Percentiles rank a stretch among this genome's conserved stretches.
Conservation (phyloP, 805 yeast genomes). For the Suhomyces tanzawaensis region DNA sequence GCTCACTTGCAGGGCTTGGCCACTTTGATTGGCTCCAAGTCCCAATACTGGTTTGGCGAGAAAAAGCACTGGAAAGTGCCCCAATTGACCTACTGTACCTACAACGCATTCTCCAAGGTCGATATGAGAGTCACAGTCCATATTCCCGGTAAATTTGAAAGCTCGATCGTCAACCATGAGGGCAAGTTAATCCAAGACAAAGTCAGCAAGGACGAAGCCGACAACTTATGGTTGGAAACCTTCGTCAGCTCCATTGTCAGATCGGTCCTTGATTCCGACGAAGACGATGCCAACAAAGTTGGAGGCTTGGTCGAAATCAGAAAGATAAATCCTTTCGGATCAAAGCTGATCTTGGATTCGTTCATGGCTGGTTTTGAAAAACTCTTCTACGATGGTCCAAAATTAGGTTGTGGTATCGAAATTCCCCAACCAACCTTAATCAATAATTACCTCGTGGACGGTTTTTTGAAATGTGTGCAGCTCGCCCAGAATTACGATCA, state of each 20-base stretch:
- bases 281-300: conserved; percentile 54
- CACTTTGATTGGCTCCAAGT: conserved; percentile 53
- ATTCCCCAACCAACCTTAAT: conserved; percentile 64
- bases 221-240: conserved; percentile 48
- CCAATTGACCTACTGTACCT: conserved; percentile 67
- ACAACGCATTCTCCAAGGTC: conserved; percentile 57
- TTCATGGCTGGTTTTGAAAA: conserved; percentile 66
- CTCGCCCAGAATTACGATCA: conserved; percentile 62
- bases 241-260: conserved; percentile 72
- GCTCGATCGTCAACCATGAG: conserved; percentile 46
- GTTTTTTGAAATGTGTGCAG: conserved; percentile 61
- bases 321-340: conserved; percentile 72
- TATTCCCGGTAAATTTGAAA: conserved; percentile 71
- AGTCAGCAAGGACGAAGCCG: conserved; percentile 54
- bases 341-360: conserved; percentile 36
- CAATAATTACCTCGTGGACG: conserved; percentile 71
- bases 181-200: conserved; percentile 54
- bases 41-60: conserved; percentile 81
- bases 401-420: conserved; percentile 63
- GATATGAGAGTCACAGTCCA: conserved; percentile 73
- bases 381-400: conserved; percentile 64
- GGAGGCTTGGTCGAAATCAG: conserved; percentile 80
- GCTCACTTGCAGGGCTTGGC: conserved; percentile 70
- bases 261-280: conserved; percentile 62
- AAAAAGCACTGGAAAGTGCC: conserved; percentile 66